Base-by-base conservation (phyloP, 345 rosid species). In the Noccaea caerulescens region DNA sequence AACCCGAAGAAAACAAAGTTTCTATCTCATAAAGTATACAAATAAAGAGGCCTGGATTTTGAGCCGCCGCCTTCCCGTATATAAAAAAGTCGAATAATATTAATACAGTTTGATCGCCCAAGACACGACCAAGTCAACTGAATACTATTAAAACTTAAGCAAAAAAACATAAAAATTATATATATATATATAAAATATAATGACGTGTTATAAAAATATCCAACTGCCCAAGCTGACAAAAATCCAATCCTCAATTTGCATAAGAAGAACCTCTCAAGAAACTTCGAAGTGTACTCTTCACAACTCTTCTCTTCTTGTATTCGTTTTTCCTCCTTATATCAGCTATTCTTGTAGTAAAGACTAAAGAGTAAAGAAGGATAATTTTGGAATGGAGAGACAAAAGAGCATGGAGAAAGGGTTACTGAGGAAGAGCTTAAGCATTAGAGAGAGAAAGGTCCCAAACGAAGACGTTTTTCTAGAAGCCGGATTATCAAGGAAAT, bases 391-490 rank as follows among this genome's bases (percentile, higher is more conserved):
- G 78, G 78, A 75, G 7, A 44, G 78, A 68, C 69, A 75, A 45
- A 68, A 53, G 10, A 75, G 79, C 50, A 75, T 75, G 73, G 74
- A 68, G 25, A 75, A 54, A 44, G 79, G 79, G 37, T 61, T 75
- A 53, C 51, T 75, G 25, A 75, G 69, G 18, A 75, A 75, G 63
- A 75, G 63, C n/a, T 68, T 75, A 53, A 75, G 78, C 63, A 68
- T 75, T 7, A 52, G 71, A 64, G 70, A 66, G n/a, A 51, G 72
- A 9, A 74, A 74, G 41, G 8, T 49, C 11, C 60, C 61, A 2
- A 74, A 58, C 68, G 78, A 74, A 12, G 72, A 74, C 4, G 68
- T 6, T 68, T 75, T 53, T 11, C 46, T 75, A 10, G 78, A 75
- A 59, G 3, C 69, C 12, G 79, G 79, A 8, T 46, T 59, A 60